A percentile compares a stretch with the other conserved stretches of the same genome.
Evolutionary conservation across 225 moss, liverwort and hornwort genomes (phyloP).

Genomic region (Pseudoscleropodium purum): DNA sequence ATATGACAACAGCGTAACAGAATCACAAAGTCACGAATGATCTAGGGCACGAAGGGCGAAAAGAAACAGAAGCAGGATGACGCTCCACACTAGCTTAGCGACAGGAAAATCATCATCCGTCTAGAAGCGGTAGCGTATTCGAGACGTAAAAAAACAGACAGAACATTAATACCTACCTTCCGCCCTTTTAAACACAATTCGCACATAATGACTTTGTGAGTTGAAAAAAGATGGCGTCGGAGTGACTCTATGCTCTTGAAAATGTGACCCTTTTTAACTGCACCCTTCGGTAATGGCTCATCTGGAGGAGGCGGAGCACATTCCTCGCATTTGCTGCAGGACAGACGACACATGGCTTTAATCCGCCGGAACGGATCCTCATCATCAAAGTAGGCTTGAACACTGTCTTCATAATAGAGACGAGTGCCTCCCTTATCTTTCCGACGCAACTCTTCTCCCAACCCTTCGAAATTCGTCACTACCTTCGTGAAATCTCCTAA

Average conservation of each 20-base stretch:
- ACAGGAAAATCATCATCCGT: neutral
- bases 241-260: slow-evolving; percentile 81
- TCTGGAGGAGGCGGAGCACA: slow-evolving; percentile 26
- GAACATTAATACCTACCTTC: slow-evolving; percentile 46
- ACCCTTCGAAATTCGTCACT: slow-evolving; percentile 58
- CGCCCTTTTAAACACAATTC: slow-evolving; percentile 88
- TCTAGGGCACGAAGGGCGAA: neutral
- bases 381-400: slow-evolving; percentile 89
- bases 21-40: neutral
- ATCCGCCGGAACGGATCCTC: slow-evolving; percentile 67
- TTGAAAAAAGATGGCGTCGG: slow-evolving; percentile 63
- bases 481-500: slow-evolving; percentile 68
- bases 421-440: slow-evolving; percentile 30
- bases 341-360: slow-evolving; percentile 92
- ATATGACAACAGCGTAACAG: neutral
- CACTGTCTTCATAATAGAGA: slow-evolving; percentile 66
- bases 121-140: neutral
- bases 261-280: slow-evolving; percentile 75
- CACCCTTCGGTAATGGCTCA: slow-evolving; percentile 43
- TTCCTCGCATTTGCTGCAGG: slow-evolving; percentile 74
- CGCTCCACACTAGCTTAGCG: neutral
- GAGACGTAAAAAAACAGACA: neutral
- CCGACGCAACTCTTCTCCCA: slow-evolving; percentile 43
- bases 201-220: slow-evolving; percentile 88
- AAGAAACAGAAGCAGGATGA: neutral